These are phyloP conservation scores for Cinnamomum micranthum DNA, from an alignment of 164 flowering plant species.

Conservation along the genomic window DNA sequence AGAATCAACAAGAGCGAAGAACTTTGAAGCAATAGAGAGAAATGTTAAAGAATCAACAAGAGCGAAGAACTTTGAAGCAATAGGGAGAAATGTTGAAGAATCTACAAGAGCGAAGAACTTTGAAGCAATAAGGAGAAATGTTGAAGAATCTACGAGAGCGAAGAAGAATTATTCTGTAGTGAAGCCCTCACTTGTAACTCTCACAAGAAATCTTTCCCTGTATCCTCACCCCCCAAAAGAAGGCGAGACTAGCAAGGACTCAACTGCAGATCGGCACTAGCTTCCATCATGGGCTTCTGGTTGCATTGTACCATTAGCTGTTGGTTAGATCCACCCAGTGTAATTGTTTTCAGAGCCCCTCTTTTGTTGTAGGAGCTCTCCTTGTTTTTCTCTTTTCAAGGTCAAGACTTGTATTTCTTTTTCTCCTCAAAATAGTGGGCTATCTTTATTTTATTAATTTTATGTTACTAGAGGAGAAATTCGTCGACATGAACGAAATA, in stretches of 20 bases:
- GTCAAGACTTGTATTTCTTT: not conserved
- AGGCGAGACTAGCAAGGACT: not conserved
- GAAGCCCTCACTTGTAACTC: constrained; percentile 28
- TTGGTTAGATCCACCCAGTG: not conserved
- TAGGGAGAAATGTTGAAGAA: constrained; percentile 11
- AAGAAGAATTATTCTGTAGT: constrained; percentile 9
- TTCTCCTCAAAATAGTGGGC: not conserved
- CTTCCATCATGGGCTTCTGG: not conserved
- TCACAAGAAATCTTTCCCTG: constrained; percentile 46
- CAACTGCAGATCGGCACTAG: not conserved
- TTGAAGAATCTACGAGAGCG: too few species aligned
- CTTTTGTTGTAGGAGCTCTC: too few species aligned
- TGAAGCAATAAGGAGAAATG: too few species aligned
- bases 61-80: constrained; percentile 6
- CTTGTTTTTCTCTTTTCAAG: not conserved
- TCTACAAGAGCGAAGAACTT: constrained; percentile 10
- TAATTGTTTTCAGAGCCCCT: too few species aligned
- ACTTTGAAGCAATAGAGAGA: constrained; percentile 8
- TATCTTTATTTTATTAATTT: not conserved
- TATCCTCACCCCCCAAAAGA: constrained; percentile 14
- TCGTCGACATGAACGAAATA: too few species aligned
- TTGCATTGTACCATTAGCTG: not conserved
- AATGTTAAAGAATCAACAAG: constrained; percentile 12
- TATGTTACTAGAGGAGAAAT: not conserved
- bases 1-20: constrained; percentile 9